Percentiles rank a stretch among this genome's conserved stretches.
Conservation (phyloP, 768 basidiomycete genomes). For the Galerina marginata region DNA sequence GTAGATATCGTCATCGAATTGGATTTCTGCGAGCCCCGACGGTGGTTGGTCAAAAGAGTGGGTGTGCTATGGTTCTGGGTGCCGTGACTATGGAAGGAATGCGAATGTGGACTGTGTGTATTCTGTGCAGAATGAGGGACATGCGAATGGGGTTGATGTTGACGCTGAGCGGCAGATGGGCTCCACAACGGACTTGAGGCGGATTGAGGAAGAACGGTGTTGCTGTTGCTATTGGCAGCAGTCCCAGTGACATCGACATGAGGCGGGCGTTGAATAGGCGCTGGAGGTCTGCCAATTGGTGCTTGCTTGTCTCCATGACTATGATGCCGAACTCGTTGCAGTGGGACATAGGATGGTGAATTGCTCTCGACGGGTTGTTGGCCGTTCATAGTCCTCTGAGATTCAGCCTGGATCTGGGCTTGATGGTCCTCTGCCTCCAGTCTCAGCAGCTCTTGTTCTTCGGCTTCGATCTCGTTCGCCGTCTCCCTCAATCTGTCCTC, state of each 20-base stretch:
- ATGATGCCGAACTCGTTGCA: slow-evolving; percentile 14
- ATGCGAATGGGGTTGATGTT: slow-evolving; percentile 9
- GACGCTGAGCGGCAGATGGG: slow-evolving; percentile 2
- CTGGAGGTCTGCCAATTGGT: slow-evolving; percentile 16
- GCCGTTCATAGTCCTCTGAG: slow-evolving; percentile 8
- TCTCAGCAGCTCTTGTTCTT: slow-evolving; percentile 36
- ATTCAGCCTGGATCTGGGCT: slow-evolving; percentile 7
- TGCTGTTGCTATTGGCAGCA: not conserved
- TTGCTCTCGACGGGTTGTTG: slow-evolving; percentile 8
- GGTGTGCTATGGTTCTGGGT: slow-evolving; percentile 18
- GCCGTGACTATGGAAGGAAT: slow-evolving; percentile 28
- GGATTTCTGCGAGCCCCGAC: slow-evolving; percentile 26
- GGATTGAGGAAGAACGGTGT: slow-evolving; percentile 1
- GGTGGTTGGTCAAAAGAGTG: slow-evolving; percentile 26
- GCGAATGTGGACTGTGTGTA: slow-evolving; percentile 30
- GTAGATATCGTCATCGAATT: not conserved
- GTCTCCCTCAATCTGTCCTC: slow-evolving; percentile 69
- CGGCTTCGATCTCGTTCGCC: slow-evolving; percentile 61
- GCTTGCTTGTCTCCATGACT: slow-evolving; percentile 16
- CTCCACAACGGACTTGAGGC: slow-evolving; percentile 15
- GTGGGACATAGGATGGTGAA: slow-evolving; percentile 13
- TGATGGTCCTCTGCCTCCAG: slow-evolving; percentile 30
- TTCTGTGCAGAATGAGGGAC: slow-evolving; percentile 3
- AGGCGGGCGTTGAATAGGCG: slow-evolving; percentile 32
- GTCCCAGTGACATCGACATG: slow-evolving; percentile 12